A percentile compares a stretch with the other conserved stretches of the same genome.
Conservation (phyloP, 2,329 filamentous ascomycete species). For the Teratosphaeria zuluensis region DNA sequence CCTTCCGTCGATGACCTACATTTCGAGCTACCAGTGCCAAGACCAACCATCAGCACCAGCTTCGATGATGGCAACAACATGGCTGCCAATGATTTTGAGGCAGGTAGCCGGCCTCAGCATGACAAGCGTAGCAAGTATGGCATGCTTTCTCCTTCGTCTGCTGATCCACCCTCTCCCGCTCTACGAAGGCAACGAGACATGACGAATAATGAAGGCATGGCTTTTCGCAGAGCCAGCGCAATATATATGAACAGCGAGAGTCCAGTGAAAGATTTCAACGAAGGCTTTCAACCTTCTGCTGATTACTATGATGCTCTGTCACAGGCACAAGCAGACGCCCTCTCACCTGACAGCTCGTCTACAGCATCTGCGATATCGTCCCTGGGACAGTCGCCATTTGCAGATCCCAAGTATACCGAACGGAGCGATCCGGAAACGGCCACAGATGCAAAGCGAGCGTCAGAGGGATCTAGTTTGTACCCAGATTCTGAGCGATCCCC, state of each 20-base stretch:
- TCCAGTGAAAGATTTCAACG: slow-evolving; percentile 3
- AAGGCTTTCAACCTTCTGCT: slow-evolving; percentile 7
- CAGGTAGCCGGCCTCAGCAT: not conserved
- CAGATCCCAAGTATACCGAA: slow-evolving; percentile 13
- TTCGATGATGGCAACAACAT: not conserved
- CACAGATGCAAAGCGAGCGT: not conserved
- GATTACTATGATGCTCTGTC: slow-evolving; percentile 9
- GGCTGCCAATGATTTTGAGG: not conserved
- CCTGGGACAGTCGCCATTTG: slow-evolving; percentile 4
- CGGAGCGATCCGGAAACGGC: not conserved
- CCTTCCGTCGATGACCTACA: not conserved
- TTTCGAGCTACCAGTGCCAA: not conserved
- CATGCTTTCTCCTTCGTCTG: not conserved
- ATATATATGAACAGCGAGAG: slow-evolving; percentile 16
- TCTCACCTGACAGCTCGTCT: slow-evolving; percentile 4
- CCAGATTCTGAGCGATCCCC: not conserved
- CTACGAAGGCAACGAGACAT: slow-evolving; percentile 15
- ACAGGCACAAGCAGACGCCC: slow-evolving; percentile 1
- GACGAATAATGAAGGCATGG: slow-evolving; percentile 22
- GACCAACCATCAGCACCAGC: not conserved
- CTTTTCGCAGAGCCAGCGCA: slow-evolving; percentile 22
- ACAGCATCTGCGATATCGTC: slow-evolving; percentile 11
- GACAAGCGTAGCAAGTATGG: not conserved
- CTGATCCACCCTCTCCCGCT: slow-evolving; percentile 8
- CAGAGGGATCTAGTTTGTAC: not conserved